A percentile compares a stretch with the other conserved stretches of the same genome.
phyloP scores from a whole-genome alignment of 306 rosid species.

The Alnus glutinosa region DNA sequence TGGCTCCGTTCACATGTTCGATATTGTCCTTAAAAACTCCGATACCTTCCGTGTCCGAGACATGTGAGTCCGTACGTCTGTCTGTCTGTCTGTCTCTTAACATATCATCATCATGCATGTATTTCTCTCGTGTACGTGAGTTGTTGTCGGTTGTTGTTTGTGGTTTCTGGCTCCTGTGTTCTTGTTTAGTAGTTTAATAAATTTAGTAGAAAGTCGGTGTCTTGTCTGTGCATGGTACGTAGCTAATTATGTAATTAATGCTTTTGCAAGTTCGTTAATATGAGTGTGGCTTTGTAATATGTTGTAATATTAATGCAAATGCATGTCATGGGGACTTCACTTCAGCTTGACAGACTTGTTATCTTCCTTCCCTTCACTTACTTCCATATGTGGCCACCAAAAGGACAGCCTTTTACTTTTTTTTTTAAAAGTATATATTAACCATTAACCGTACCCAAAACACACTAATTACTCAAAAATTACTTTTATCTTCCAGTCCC shows the following conservation, averaged over 20 bases:
- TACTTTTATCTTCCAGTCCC: background rate
- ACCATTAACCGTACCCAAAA: no score
- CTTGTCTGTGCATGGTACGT: background rate
- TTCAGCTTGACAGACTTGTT: background rate
- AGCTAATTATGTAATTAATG: background rate
- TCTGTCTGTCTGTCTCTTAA: background rate
- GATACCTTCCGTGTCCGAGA: constrained; percentile 89
- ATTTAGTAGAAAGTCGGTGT: background rate
- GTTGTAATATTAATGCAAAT: constrained; percentile 6
- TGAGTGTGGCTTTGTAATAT: constrained; percentile 8
- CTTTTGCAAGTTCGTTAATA: background rate
- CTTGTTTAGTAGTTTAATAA: background rate
- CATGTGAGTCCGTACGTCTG: constrained; percentile 25
- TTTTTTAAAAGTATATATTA: no score
- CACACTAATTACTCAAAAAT: no score
- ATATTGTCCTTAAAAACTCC: constrained; percentile 80
- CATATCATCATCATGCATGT: no score
- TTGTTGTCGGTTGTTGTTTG: background rate
- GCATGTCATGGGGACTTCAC: constrained; percentile 1
- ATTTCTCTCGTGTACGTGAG: background rate
- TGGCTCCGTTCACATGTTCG: constrained; percentile 88
- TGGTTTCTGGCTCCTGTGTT: background rate
- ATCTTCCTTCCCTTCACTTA: background rate
- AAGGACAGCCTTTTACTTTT: no score
- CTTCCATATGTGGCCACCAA: no score